A percentile compares a stretch with the other conserved stretches of the same genome.
These are phyloP conservation scores for Crithidia bombi DNA, from an alignment of 208 protist species.

Conservation along the genomic window DNA sequence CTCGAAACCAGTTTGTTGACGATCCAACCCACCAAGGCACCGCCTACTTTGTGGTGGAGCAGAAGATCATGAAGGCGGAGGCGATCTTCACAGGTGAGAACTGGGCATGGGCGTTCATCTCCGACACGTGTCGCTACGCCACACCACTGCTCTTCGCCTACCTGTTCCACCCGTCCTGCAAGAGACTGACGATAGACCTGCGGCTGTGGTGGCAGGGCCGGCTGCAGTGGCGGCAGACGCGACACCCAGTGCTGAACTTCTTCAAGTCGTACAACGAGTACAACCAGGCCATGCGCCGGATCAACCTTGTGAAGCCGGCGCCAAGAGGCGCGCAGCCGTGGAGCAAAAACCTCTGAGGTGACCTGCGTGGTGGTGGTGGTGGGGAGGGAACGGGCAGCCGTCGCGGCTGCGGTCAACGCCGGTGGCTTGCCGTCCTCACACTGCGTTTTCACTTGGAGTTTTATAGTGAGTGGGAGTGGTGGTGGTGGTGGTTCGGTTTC, in stretches of 20 bases:
- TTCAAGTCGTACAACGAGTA: slow-evolving; percentile 89
- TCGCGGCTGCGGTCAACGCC: too few species aligned
- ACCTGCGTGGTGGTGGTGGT: background rate
- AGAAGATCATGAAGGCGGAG: slow-evolving; percentile 86
- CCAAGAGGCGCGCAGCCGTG: slow-evolving; percentile 74
- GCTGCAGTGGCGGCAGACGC: slow-evolving; percentile 73
- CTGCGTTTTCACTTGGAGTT: too few species aligned
- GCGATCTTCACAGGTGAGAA: slow-evolving; percentile 87
- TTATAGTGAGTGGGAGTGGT: too few species aligned
- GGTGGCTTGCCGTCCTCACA: slow-evolving; percentile 6
- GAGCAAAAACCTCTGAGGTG: slow-evolving; percentile 60
- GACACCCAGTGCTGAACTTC: slow-evolving; percentile 88
- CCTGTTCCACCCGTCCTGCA: slow-evolving; percentile 79
- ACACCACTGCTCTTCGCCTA: slow-evolving; percentile 68
- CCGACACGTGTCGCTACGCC: slow-evolving; percentile 84
- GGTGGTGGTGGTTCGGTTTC: too few species aligned
- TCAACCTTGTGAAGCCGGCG: slow-evolving; percentile 81
- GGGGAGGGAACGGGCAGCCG: too few species aligned
- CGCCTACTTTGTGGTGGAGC: slow-evolving; percentile 87
- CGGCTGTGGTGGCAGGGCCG: slow-evolving; percentile 68
- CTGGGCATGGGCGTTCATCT: slow-evolving; percentile 90
- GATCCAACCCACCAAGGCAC: slow-evolving; percentile 62
- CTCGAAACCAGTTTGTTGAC: slow-evolving; percentile 86
- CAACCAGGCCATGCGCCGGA: slow-evolving; percentile 72
- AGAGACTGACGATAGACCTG: slow-evolving; percentile 69